A percentile compares a stretch with the other conserved stretches of the same genome.
phyloP scores from a whole-genome alignment of 331 rosid species.

The Spiraea crenata region DNA sequence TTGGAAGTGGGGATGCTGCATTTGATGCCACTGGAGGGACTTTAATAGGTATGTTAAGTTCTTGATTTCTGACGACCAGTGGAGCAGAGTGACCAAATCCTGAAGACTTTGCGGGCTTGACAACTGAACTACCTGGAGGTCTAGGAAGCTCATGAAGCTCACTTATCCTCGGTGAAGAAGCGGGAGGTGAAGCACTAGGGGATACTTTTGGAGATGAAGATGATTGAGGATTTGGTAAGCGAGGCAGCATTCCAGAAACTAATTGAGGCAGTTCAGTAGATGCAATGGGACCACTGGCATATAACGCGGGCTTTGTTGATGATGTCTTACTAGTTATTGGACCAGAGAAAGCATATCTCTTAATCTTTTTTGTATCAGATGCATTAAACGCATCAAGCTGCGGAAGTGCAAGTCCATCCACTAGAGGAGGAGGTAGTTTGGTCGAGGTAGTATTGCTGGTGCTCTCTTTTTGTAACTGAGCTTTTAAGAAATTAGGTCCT shows the following conservation, averaged over 20 bases:
- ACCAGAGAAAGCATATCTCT: constrained; percentile 73
- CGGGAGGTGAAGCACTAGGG: constrained; percentile 78
- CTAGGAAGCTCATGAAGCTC: constrained; percentile 97
- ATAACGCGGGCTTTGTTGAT: constrained; percentile 49
- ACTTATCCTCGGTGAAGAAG: constrained; percentile 78
- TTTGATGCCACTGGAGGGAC: constrained; percentile 48
- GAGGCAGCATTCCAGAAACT: constrained; percentile 47
- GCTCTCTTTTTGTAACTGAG: constrained; percentile 57
- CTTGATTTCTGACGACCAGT: constrained; percentile 56
- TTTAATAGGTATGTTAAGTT: constrained; percentile 43
- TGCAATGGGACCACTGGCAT: constrained; percentile 36
- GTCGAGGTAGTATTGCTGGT: constrained; percentile 40
- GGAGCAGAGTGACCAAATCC: constrained; percentile 77
- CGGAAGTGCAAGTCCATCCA: constrained; percentile 48
- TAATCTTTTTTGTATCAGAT: constrained; percentile 49
- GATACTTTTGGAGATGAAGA: constrained; percentile 73
- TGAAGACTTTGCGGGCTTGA: constrained; percentile 46
- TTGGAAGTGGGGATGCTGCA: constrained; percentile 81
- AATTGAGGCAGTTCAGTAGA: constrained; percentile 41
- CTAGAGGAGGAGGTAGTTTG: constrained; percentile 63
- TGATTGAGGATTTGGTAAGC: constrained; percentile 56
- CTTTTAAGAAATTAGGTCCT: constrained; percentile 39
- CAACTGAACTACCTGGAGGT: constrained; percentile 62
- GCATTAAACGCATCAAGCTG: constrained; percentile 43
- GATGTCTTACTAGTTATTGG: constrained; percentile 59